Percentiles rank a stretch among this genome's conserved stretches.
phyloP scores from a whole-genome alignment of 2,329 filamentous ascomycete species.

The Fusarium nurragi region DNA sequence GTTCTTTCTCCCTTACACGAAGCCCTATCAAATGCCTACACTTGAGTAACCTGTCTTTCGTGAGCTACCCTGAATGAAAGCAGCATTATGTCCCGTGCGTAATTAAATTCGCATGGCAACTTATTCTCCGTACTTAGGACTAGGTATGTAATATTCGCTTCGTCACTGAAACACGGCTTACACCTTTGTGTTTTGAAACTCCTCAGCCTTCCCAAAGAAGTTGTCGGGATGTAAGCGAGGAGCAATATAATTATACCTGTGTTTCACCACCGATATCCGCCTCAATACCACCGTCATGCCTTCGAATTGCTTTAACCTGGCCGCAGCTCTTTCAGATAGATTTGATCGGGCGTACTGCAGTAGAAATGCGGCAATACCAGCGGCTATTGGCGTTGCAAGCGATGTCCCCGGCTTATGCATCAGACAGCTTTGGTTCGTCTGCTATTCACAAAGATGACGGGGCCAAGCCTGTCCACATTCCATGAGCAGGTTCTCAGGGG shows the following conservation, averaged over 20 bases:
- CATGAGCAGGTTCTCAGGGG: slow-evolving; percentile 20
- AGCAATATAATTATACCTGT: not conserved
- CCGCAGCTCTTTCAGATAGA: not conserved
- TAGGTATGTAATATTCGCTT: not conserved
- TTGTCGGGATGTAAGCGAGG: not conserved
- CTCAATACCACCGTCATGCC: not conserved
- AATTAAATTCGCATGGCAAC: too few species aligned
- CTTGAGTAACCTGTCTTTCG: not conserved
- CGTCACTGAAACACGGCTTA: not conserved
- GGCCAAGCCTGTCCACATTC: not conserved
- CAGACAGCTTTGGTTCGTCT: not conserved
- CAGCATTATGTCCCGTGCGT: too few species aligned
- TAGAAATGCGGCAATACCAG: not conserved
- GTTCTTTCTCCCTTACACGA: too few species aligned
- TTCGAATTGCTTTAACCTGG: not conserved
- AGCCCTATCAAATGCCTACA: too few species aligned
- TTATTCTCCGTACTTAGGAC: too few species aligned
- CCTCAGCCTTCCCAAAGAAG: not conserved
- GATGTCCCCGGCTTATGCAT: not conserved
- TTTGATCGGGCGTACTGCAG: not conserved
- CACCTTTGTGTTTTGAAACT: not conserved
- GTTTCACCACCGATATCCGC: not conserved
- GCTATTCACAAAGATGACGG: not conserved
- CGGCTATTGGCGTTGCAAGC: not conserved
- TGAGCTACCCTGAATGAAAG: not conserved